These are phyloP conservation scores for Sporothrix luriei DNA, from an alignment of 2,329 filamentous ascomycete genomes.

Conservation along the genomic window DNA sequence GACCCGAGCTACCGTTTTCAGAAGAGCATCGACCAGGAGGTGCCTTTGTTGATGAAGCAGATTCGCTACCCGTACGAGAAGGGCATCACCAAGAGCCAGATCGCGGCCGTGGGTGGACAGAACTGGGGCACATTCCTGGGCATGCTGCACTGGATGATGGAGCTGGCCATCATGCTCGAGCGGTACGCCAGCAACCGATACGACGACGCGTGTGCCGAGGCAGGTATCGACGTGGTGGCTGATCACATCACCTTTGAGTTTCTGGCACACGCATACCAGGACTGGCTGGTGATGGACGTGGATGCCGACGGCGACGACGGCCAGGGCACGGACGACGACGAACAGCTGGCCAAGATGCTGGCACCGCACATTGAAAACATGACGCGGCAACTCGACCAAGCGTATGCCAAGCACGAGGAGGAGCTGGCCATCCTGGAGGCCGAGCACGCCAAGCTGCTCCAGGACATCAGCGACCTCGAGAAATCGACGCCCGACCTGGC, in stretches of 20 bases:
- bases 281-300: slow-evolving; percentile 91
- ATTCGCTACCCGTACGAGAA: slow-evolving; percentile 93
- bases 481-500: slow-evolving; percentile 82
- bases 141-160: slow-evolving; percentile 98
- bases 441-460: slow-evolving; percentile 76
- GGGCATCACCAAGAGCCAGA: slow-evolving; percentile 94
- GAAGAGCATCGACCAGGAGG: slow-evolving; percentile 93
- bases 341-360: slow-evolving; percentile 72
- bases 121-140: slow-evolving; percentile 97
- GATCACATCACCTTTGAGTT: slow-evolving; percentile 96
- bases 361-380: slow-evolving; percentile 84
- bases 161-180: slow-evolving; percentile 91
- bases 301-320: slow-evolving; percentile 74
- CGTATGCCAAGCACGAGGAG: slow-evolving; percentile 80
- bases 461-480: slow-evolving; percentile 87
- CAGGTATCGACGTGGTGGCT: slow-evolving; percentile 81
- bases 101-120: slow-evolving; percentile 90
- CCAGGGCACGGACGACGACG: slow-evolving; percentile 73
- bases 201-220: slow-evolving; percentile 86
- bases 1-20: slow-evolving; percentile 92
- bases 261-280: slow-evolving; percentile 82
- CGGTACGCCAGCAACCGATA: slow-evolving; percentile 76
- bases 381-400: slow-evolving; percentile 81
- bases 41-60: slow-evolving; percentile 88
- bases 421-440: slow-evolving; percentile 85